These are phyloP conservation scores for Aspergillus pseudoglaucus DNA, from an alignment of 2,329 filamentous ascomycete species.

Conservation along the genomic window DNA sequence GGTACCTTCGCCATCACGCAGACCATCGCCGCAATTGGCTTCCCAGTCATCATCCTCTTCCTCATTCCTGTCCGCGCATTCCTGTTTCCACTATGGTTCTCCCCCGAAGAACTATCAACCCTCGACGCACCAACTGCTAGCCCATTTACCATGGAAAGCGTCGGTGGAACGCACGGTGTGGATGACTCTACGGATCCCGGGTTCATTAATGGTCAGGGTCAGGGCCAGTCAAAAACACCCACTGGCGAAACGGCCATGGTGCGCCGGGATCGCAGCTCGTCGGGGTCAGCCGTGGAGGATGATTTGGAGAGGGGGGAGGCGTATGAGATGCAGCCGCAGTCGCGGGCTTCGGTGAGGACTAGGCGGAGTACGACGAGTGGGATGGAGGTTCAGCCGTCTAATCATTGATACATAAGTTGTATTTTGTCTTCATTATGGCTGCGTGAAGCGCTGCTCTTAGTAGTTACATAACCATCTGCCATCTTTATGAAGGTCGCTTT, in stretches of 20 bases:
- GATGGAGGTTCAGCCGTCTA: constrained; percentile 1
- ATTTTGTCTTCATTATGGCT: no score
- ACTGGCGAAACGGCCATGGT: constrained; percentile 14
- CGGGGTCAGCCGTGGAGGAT: constrained; percentile 29
- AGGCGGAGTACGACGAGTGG: constrained; percentile 21
- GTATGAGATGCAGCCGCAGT: constrained; percentile 28
- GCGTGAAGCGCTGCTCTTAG: no score
- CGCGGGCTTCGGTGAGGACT: constrained; percentile 1
- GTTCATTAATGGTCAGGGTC: neutral
- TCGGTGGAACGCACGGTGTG: constrained; percentile 56
- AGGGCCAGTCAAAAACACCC: constrained; percentile 4
- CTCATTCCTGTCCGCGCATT: constrained; percentile 61
- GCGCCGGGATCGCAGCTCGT: constrained; percentile 12
- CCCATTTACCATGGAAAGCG: constrained; percentile 68
- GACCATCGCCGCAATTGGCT: constrained; percentile 75
- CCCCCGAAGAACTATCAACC: constrained; percentile 51
- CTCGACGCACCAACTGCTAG: constrained; percentile 71
- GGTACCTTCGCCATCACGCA: constrained; percentile 79
- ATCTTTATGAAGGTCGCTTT: no score
- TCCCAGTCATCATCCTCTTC: constrained; percentile 66
- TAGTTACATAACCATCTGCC: no score
- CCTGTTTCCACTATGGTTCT: constrained; percentile 58
- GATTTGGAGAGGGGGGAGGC: constrained; percentile 37
- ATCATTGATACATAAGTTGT: no score
- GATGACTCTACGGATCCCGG: constrained; percentile 15